A percentile compares a stretch with the other conserved stretches of the same genome.
These are phyloP conservation scores for Moesziomyces globuligerus DNA, from an alignment of 1,284 basidiomycete species.

Conservation along the genomic window DNA sequence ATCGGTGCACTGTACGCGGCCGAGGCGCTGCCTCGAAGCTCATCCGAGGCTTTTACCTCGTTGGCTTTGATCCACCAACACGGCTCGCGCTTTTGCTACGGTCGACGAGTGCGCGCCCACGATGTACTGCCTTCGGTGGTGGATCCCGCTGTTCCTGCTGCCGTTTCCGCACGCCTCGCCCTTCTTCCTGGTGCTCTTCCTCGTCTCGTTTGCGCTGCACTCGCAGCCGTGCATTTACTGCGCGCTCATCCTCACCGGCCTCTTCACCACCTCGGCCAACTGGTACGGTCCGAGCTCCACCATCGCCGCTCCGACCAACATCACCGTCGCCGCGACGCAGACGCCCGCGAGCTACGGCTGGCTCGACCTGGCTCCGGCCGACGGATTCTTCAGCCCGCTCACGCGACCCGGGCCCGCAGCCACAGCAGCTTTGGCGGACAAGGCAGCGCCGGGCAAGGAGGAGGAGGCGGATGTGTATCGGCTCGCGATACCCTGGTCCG, in stretches of 20 bases:
- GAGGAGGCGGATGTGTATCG: constrained; percentile 2
- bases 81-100: neutral
- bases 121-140: constrained; percentile 63
- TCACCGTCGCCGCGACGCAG: neutral
- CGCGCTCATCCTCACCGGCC: constrained; percentile 52
- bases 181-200: constrained; percentile 55
- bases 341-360: constrained; percentile 34
- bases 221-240: constrained; percentile 62
- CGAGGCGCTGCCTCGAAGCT: too few relatives aligned
- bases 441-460: neutral
- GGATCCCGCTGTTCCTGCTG: constrained; percentile 61
- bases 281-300: constrained; percentile 29
- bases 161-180: constrained; percentile 60
- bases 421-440: neutral
- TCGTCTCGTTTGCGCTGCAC: constrained; percentile 55
- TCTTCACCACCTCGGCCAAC: constrained; percentile 54
- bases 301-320: neutral
- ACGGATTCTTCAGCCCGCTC: constrained; percentile 33
- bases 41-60: neutral
- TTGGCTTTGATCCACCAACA: neutral
- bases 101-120: neutral
- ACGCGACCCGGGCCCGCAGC: constrained; percentile 3
- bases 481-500: constrained; percentile 31
- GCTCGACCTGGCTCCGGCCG: constrained; percentile 32
- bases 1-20: too few relatives aligned